Base-by-base conservation (phyloP, 2,329 filamentous ascomycete genomes). In the Exophiala calicioides region DNA sequence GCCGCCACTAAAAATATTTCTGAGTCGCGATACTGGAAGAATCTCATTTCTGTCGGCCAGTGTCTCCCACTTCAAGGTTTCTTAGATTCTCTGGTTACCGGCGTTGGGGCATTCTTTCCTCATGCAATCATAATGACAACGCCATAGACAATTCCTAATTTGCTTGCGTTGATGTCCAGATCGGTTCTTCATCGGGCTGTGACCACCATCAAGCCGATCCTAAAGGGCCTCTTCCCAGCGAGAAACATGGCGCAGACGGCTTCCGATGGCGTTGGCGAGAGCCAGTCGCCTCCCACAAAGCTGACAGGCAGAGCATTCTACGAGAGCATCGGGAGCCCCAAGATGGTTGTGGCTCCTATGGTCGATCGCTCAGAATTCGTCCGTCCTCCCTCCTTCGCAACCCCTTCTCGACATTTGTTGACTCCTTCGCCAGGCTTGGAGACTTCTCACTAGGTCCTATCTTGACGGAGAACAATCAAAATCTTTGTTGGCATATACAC, bases 321-420 rank as follows among this genome's bases (percentile, higher is more conserved):
- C 64, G 84, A 96, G 72, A 95, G 88, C 64, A 86, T 98, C 52
- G 93, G 93, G 16, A 90, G 86, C 50, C 93, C 93, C 2, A 95
- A 88, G 69, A 84, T 86, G 57, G 81, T 98, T 21, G 79, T 98
- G 44, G 93, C 93, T 24, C 93, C 93, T 26, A 98, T 98, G 93
- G 93, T 98, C 16, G 91, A 98, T 64, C 88, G 96, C 68, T 96
- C 90, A 23, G 93, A 98, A 74, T 96, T 97, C 73, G 90, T 95
- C 75, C 57, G 85, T 74, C 34, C 47, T 53, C 40, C 53, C 42
- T 31, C 36, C 41, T 36, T 37, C 35, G 16, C 33, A 19, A 21
- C 27, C 15, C 23, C 30, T 30, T 30, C 12, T 23, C 33, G 35
- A 42, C 13, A 39, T 47, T 18, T 53, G 52, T 38, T 40, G 37